A percentile compares a stretch with the other conserved stretches of the same genome.
These are phyloP conservation scores for Pseudocercospora cruenta DNA, from an alignment of 2,329 filamentous ascomycete genomes.

Conservation along the genomic window DNA sequence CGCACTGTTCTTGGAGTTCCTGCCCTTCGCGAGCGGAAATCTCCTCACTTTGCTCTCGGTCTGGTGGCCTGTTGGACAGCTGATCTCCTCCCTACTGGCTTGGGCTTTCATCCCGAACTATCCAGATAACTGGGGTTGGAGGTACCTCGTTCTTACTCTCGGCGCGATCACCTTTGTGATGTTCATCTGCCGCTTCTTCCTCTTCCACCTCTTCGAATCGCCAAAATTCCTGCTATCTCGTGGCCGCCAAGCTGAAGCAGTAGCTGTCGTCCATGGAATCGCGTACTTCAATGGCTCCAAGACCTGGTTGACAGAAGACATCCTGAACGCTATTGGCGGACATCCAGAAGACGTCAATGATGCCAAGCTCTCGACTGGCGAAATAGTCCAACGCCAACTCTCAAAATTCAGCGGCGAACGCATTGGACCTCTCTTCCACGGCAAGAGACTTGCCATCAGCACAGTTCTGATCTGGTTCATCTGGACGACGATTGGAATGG, in stretches of 20 bases:
- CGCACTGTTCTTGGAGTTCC: constrained; percentile 79
- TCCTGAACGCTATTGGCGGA: constrained; percentile 60
- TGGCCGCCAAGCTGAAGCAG: constrained; percentile 77
- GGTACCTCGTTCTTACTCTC: constrained; percentile 71
- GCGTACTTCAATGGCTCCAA: constrained; percentile 48
- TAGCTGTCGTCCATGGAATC: constrained; percentile 60
- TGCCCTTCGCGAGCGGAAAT: constrained; percentile 68
- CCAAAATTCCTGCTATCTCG: constrained; percentile 79
- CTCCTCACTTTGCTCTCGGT: constrained; percentile 80
- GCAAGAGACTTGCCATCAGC: constrained; percentile 52
- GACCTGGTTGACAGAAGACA: constrained; percentile 77
- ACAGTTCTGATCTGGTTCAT: constrained; percentile 70
- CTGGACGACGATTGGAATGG: constrained; percentile 83
- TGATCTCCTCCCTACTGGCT: constrained; percentile 64
- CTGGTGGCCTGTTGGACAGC: constrained; percentile 84
- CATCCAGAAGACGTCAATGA: constrained; percentile 54
- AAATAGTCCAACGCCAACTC: constrained; percentile 64
- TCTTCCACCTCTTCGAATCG: constrained; percentile 82
- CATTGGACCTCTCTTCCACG: constrained; percentile 65
- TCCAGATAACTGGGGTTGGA: constrained; percentile 71
- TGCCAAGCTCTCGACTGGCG: constrained; percentile 45
- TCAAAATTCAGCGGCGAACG: constrained; percentile 67
- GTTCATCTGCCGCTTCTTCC: constrained; percentile 76
- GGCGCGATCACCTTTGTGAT: constrained; percentile 74
- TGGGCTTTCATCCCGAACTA: constrained; percentile 33